Conservation (phyloP, 176 grass and related monocot species). For the Eragrostis nindensis region DNA sequence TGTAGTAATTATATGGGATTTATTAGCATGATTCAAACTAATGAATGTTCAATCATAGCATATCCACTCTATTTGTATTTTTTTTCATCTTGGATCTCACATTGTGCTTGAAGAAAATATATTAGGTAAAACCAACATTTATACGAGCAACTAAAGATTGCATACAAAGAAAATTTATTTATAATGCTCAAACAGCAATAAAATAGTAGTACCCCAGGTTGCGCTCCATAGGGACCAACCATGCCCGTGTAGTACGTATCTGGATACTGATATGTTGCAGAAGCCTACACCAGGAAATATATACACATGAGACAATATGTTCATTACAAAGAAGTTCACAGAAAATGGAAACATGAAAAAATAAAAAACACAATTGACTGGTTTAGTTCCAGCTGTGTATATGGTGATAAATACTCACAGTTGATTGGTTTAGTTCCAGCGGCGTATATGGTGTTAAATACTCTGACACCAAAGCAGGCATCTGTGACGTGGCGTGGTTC, state of each 20-base stretch:
- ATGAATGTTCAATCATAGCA: not conserved
- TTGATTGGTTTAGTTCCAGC: constrained; percentile 86
- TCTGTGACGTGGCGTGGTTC: constrained; percentile 56
- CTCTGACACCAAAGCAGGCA: constrained; percentile 60
- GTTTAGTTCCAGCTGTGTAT: not conserved
- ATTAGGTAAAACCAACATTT: not conserved
- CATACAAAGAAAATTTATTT: not conserved
- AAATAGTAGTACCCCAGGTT: constrained; percentile 71
- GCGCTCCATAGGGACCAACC: constrained; percentile 75
- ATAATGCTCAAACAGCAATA: constrained; percentile 29
- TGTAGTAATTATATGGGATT: not conserved
- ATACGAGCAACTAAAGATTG: not conserved
- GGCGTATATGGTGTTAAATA: constrained; percentile 72
- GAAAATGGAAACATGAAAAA: constrained; percentile 3
- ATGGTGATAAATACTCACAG: constrained; percentile 38
- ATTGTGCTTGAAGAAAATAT: not conserved
- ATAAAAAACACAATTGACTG: not conserved
- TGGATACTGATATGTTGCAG: constrained; percentile 72
- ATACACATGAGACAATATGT: constrained; percentile 29
- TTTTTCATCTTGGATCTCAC: not conserved
- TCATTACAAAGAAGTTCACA: not conserved
- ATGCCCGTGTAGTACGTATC: constrained; percentile 85
- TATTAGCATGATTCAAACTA: not conserved
- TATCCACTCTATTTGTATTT: not conserved
- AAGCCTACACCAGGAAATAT: constrained; percentile 69